Base-by-base conservation (phyloP, 139 green algal genomes). In the Micractinium sp. region DNA sequence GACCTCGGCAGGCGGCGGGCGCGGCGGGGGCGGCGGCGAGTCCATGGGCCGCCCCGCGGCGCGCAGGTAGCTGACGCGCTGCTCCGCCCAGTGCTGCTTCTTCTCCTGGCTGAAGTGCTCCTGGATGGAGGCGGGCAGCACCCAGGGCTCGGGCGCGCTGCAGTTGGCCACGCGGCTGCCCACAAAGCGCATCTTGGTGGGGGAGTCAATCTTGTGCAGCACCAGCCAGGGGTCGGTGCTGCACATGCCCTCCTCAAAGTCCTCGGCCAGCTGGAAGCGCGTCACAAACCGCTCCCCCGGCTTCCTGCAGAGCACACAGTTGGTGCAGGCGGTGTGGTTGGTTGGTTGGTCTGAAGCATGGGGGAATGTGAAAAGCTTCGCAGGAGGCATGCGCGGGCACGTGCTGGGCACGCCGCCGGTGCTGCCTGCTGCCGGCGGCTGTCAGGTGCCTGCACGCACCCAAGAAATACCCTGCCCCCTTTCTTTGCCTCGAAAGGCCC, bases 101-200 rank as follows among this genome's bases (percentile, higher is more conserved):
- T 12, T 53, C 31, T 82, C 69, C 29, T 67, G 18, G 39, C 18
- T 53, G 20, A 88, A n/a, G 61, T 89, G 63, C 36, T 47, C 18
- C 36, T 80, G 27, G 31, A 89, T 89, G 76, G 14, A 39, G 36
- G 63, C 53, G 60, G 86, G 41, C 61, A 89, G 35, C 38, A 60
- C 61, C 69, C 76, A 75, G 56, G 61, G 76, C n/a, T 82, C 39
- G 39, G 61, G 61, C 22, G 29, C 35, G 56, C n/a, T 71, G 87
- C 87, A 90, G 67, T 87, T 87, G 81, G 80, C 87, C 15, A 85
- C 56, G 23, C 69, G 81, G 33, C 29, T 33, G 69, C 91, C 92
- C 18, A 94, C 79, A 53, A 89, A 92, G 12, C 92, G 91, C 92
- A 94, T 94, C 91, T 94, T 94, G 76, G 91, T 93, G 87, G 92